Base-by-base conservation (phyloP, 345 rosid species). In the Boechera divaricarpa region DNA sequence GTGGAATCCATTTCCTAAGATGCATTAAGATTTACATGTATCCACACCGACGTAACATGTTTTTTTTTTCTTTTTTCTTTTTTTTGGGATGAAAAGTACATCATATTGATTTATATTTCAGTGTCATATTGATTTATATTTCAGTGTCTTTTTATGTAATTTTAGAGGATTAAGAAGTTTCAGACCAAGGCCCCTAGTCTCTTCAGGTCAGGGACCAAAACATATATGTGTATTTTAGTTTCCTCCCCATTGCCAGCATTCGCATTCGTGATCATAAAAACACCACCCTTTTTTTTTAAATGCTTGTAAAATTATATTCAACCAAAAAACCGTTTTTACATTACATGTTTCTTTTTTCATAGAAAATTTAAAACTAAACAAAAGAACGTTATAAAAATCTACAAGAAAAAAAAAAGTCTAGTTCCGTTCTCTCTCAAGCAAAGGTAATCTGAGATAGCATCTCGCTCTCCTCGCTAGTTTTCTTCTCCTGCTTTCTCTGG, bases 1-100 rank as follows among this genome's bases (percentile, higher is more conserved):
- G 57, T 58, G 74, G 45, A 57, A 70, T 16, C 56, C 56, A 70
- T 57, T 57, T 70, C 55, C 24, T 32, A 58, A 12, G 53, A 57
- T 57, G 15, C 42, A 57, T 16, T 69, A 28, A 2, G 12, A 69
- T 28, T 31, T 57, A 44, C 11, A 15, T 45, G 18, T 7, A 15
- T 69, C 56, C 64, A 63, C 51, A 56, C 64, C 64, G 44, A 56
- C 42, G 41, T 56, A 44, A 44, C 8, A 55, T 41, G 11, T 28
- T 41, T 39, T 15, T 2, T 2, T 26, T 2, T 1, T 29, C 5
- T 6, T 33, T 3, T 29, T 6, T 4, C n/a, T 26, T 36, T 55
- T 5, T 26, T 36, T 55, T 5, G 10, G 11, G 2, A 1, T 42
- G 8, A 56, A 69, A 29, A 7, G 10, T 57, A 6, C 18, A 44